Conservation (phyloP, 768 basidiomycete genomes). For the Lentinula detonsa region DNA sequence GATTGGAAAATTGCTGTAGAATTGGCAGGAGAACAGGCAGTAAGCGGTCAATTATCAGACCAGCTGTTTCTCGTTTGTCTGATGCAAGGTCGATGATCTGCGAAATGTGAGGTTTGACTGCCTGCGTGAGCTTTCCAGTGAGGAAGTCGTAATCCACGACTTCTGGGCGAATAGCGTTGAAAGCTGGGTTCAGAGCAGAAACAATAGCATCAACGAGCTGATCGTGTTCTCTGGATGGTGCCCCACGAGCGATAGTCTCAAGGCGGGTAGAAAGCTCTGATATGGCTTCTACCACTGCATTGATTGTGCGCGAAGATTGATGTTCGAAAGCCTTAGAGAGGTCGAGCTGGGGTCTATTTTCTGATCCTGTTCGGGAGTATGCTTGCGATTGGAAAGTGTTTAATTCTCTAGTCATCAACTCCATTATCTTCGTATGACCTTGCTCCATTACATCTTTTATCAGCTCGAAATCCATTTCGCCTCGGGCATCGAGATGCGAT, state of each 20-base stretch:
- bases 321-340: constrained; percentile 49
- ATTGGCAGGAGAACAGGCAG: constrained; percentile 54
- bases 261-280: constrained; percentile 51
- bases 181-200: constrained; percentile 49
- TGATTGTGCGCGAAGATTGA: constrained; percentile 48
- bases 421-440: constrained; percentile 55
- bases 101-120: constrained; percentile 84
- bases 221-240: constrained; percentile 50
- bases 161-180: constrained; percentile 57
- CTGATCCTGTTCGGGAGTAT: constrained; percentile 12
- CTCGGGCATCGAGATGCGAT: constrained; percentile 63
- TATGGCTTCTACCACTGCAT: constrained; percentile 56
- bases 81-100: constrained; percentile 87
- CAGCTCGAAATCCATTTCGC: constrained; percentile 74
- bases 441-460: constrained; percentile 66
- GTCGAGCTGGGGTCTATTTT: constrained; percentile 21
- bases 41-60: constrained; percentile 70
- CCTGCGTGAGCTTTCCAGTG: constrained; percentile 70
- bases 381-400: constrained; percentile 27
- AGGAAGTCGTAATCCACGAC: constrained; percentile 74
- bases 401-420: constrained; percentile 56
- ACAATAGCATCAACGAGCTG: constrained; percentile 57
- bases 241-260: constrained; percentile 42
- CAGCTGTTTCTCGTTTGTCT: constrained; percentile 83
- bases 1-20: constrained; percentile 19